Percentiles rank a stretch among this genome's conserved stretches.
These are phyloP conservation scores for Novymonas esmeraldas DNA, from an alignment of 208 protist genomes.

Conservation along the genomic window DNA sequence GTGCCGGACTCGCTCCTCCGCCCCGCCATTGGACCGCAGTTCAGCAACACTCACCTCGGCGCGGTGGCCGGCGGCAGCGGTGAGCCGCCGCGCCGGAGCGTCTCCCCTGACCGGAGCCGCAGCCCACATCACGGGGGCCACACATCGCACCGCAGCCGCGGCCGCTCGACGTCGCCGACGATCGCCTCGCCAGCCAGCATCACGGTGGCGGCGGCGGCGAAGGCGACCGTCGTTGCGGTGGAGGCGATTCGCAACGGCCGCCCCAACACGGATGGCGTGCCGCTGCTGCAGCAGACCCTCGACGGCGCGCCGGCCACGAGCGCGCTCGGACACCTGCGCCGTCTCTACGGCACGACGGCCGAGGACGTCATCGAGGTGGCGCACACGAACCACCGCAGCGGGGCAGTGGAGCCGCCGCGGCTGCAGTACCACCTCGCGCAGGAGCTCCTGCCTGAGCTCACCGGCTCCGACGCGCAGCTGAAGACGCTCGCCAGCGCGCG, in stretches of 20 bases:
- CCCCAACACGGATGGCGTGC: neutral
- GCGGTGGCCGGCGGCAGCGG: neutral
- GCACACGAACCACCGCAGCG: constrained; percentile 18
- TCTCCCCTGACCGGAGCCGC: neutral
- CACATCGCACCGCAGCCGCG: neutral
- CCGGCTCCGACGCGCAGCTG: constrained; percentile 31
- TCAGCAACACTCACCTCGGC: constrained; percentile 19
- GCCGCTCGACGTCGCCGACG: neutral
- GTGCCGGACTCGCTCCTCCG: constrained; percentile 31
- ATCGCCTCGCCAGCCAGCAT: neutral
- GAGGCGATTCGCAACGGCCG: constrained; percentile 20
- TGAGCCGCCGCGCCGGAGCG: constrained; percentile 4
- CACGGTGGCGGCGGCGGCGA: neutral
- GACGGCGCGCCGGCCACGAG: neutral
- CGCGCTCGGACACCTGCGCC: constrained; percentile 36
- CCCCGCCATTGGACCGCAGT: constrained; percentile 15
- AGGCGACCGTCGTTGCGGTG: constrained; percentile 1
- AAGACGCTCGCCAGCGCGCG: constrained; percentile 46
- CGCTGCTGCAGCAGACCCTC: constrained; percentile 19
- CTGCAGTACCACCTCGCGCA: constrained; percentile 30
- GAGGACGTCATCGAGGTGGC: constrained; percentile 41
- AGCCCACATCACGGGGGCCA: neutral
- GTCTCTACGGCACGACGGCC: constrained; percentile 50
- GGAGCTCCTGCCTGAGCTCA: constrained; percentile 56
- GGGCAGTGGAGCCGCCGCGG: constrained; percentile 22